Evolutionary conservation across 306 rosid genomes (phyloP).

Genomic region (Castanea mollissima): DNA sequence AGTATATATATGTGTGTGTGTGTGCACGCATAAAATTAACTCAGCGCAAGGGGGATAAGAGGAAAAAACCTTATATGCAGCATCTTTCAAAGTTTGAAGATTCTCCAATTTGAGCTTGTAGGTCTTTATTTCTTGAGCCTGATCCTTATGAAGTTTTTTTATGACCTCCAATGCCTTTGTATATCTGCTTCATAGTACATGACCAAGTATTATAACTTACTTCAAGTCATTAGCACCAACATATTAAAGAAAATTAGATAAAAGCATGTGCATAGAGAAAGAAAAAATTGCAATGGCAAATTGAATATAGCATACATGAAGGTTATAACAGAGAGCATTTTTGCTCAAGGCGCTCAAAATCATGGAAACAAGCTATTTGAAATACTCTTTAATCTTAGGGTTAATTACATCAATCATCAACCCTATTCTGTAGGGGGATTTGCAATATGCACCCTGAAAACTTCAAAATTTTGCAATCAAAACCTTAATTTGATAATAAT

Average conservation of each 20-base stretch:
- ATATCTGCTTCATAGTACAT: slow-evolving; percentile 33
- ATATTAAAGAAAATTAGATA: not conserved
- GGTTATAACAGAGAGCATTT: not conserved
- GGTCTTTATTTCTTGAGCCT: slow-evolving; percentile 55
- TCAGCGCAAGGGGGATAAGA: not conserved
- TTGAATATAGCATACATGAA: not conserved
- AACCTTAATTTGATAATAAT: too few relatives aligned
- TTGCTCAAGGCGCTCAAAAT: not conserved
- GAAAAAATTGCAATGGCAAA: not conserved
- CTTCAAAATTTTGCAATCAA: too few relatives aligned
- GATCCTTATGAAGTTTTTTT: slow-evolving; percentile 61
- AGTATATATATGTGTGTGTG: too few relatives aligned
- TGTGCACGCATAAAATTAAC: not conserved
- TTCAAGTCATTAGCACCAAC: not conserved
- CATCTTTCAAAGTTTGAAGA: slow-evolving; percentile 56
- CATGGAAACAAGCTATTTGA: not conserved
- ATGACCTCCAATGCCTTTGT: slow-evolving; percentile 66
- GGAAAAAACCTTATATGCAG: slow-evolving; percentile 46
- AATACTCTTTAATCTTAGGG: not conserved
- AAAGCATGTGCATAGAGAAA: not conserved
- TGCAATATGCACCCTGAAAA: too few relatives aligned
- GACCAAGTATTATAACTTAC: not conserved
- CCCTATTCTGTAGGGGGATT: too few relatives aligned
- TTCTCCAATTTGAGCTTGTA: slow-evolving; percentile 56
- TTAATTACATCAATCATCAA: too few relatives aligned